Base-by-base conservation (phyloP, 140 eudicot genomes). In the Cichorium intybus region DNA sequence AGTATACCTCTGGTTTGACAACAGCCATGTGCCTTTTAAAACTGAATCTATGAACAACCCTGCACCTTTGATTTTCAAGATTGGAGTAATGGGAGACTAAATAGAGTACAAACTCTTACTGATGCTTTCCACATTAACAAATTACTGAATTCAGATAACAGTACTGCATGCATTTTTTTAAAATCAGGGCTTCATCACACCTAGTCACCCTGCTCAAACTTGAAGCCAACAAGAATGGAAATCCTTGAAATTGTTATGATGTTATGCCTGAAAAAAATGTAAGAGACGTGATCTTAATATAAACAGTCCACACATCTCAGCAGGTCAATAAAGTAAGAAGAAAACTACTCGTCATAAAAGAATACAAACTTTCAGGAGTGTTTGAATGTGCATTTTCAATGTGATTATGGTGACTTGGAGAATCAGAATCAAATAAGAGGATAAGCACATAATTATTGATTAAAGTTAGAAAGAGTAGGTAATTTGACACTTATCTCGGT, bases 1-100 rank as follows among this genome's bases (percentile, higher is more conserved):
- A 50, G 46, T 31, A 62, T 77, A 87, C 95, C 88, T 87, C 91
- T 66, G 82, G 82, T 81, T 84, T 87, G 56, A 87, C 77, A 62
- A 87, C 69, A 51, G 91, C 83, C 95, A 87, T 81, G 20, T 80
- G 55, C 18, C 62, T 66, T 45, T 67, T 53, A 49, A 31, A 18
- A 54, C 49, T 54, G 18, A 7, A 41, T 34, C 5, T 6, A 5
- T 6, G 16, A 31, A 56, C 23, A 24, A 24, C 70, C 34, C 29
- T 4, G 58, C 35, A 31, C 22, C 37, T 64, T 33, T 48, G 15
- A 63, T 28, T 62, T 62, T 60, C 62, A 62, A 34, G 50, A 18
- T 37, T 18, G 22, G 50, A n/a, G 66, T 59, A 55, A 59, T 7
- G 4, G 6, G 62, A 70, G 47, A 63, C 29, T n/a, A 39, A 21